Evolutionary conservation across 495 filamentous ascomycete genomes (phyloP), one percentile per base, ranked within the genome.

Genomic region (Penicillium malachiteum): DNA sequence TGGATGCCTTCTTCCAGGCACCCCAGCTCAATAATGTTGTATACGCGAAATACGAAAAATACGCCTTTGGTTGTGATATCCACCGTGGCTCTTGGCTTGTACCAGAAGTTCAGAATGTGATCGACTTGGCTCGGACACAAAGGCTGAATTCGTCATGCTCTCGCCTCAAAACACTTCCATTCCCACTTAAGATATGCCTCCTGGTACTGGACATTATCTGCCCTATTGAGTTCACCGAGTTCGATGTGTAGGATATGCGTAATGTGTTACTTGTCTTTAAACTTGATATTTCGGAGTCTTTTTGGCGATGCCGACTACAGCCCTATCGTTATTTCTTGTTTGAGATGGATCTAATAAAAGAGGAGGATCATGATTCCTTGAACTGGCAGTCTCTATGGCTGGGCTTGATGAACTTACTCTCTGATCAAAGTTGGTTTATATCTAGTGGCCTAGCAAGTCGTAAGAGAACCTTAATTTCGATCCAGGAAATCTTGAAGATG

Each of bases 211-310:
- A 50, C 7, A 33, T 39, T 12, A 30, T 56, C 14, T 56, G 54
- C 47, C 54, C 54, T 55, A n/a, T 49, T 32, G 41, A 48, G 18
- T 56, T 42, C 54, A 49, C 45, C 40, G 38, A 45, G 38, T 44
- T n/a, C 21, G 46, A 56, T 38, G 47, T 56, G 38, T 26, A 45
- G 33, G 14, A 38, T 50, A 16, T 31, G 46, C 46, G 46, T 26
- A 49, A 44, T 10, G 37, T 50, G 30, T 17, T 56, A 49, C 44
- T 37, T 17, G 39, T 50, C 12, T 50, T 56, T 50, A 32, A 11
- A 39, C 37, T 49, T 30, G 17, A 56, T 45, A 13, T 56, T 50
- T 46, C 46, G 12, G 30, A 49, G n/a, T 54, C 17, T 16, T 54
- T 54, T 16, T 54, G 51, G 42, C 21, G 31, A 45, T 11, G 33